Conservation (phyloP, 768 basidiomycete genomes). For the Panaeolus cyanescens region DNA sequence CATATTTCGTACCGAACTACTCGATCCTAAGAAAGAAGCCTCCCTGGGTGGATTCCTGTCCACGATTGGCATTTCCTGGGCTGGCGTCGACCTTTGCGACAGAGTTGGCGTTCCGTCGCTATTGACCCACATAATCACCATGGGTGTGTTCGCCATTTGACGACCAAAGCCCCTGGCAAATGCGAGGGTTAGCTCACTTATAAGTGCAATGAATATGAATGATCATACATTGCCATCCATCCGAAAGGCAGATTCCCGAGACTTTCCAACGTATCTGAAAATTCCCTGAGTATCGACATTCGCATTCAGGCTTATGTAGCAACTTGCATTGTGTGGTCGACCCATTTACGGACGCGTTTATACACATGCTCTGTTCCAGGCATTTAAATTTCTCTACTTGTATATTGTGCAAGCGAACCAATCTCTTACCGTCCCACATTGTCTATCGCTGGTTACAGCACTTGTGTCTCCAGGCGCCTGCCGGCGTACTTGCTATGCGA, state of each 20-base stretch:
- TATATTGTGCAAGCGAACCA: too few species aligned
- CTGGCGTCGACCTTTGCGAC: conserved; percentile 60
- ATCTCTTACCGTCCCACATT: conserved; percentile 19
- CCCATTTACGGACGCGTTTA: conserved; percentile 47
- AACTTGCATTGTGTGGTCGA: conserved; percentile 44
- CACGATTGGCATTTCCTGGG: conserved; percentile 58
- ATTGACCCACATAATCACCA: conserved; percentile 79
- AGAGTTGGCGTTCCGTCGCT: conserved; percentile 61
- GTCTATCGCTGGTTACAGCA: conserved; percentile 26
- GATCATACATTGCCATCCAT: conserved; percentile 63
- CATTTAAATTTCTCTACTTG: neutral
- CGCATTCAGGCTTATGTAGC: neutral
- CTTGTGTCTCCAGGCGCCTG: neutral
- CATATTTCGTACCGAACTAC: conserved; percentile 37
- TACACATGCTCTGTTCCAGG: conserved; percentile 45
- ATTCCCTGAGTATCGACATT: neutral
- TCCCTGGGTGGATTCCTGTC: conserved; percentile 51
- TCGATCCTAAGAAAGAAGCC: conserved; percentile 40
- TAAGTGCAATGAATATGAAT: neutral
- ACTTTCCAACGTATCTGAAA: conserved; percentile 50
- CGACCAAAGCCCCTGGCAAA: conserved; percentile 56
- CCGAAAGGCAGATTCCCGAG: conserved; percentile 40
- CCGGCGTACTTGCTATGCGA: neutral
- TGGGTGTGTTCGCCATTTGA: conserved; percentile 55
- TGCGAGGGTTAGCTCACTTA: too few species aligned